These are phyloP conservation scores for Aphanomyces euteiches DNA, from an alignment of 352 stramenopile species.

Conservation along the genomic window DNA sequence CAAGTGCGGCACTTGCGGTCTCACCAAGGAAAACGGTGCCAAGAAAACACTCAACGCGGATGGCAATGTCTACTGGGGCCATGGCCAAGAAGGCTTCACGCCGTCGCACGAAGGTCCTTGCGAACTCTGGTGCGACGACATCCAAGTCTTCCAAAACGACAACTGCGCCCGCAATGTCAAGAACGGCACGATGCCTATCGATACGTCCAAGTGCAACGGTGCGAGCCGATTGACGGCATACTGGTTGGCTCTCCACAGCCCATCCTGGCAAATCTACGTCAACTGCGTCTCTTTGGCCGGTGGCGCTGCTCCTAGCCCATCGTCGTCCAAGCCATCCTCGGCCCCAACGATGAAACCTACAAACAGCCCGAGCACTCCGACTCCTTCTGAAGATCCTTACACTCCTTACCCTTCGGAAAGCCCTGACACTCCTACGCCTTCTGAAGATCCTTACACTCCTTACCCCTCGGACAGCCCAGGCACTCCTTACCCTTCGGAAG, in stretches of 20 bases:
- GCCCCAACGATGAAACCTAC: neutral
- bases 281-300: constrained; percentile 20
- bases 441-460: too few species aligned
- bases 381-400: too few species aligned
- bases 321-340: neutral
- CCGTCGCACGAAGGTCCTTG: too few species aligned
- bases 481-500: too few species aligned
- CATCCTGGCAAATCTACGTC: constrained; percentile 32
- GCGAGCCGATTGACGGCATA: constrained; percentile 32
- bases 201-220: constrained; percentile 34
- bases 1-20: constrained; percentile 6
- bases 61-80: constrained; percentile 7
- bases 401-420: too few species aligned
- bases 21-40: constrained; percentile 6
- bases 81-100: constrained; percentile 8
- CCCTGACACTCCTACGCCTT: too few species aligned
- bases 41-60: neutral
- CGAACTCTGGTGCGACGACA: too few species aligned
- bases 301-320: neutral
- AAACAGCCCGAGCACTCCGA: neutral
- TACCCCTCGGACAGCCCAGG: too few species aligned
- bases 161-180: too few species aligned
- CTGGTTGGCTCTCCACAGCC: constrained; percentile 32
- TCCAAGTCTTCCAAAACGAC: too few species aligned
- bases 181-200: constrained; percentile 25